phyloP scores from a whole-genome alignment of 2,329 filamentous ascomycete genomes.

The Thelonectria rubi region DNA sequence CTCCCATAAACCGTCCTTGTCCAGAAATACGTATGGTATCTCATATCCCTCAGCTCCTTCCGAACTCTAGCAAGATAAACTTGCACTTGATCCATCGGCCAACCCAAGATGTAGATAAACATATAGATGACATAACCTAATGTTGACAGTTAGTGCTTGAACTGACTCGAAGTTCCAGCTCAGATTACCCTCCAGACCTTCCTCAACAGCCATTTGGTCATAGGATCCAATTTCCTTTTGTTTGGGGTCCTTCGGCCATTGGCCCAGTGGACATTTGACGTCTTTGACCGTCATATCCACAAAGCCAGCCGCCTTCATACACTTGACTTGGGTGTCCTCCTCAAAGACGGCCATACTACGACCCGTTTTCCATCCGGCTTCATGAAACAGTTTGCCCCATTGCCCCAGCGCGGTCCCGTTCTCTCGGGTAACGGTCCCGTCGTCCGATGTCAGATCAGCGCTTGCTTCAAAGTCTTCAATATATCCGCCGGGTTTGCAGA shows the following conservation, averaged over 20 bases:
- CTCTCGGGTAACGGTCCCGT: constrained; percentile 19
- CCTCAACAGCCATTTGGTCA: constrained; percentile 18
- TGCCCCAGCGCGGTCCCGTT: constrained; percentile 16
- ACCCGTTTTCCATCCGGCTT: constrained; percentile 16
- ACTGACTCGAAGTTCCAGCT: not conserved
- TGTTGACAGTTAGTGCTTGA: not conserved
- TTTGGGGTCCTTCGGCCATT: constrained; percentile 22
- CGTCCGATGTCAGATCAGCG: constrained; percentile 20
- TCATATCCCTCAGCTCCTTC: constrained; percentile 19
- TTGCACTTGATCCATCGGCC: constrained; percentile 20
- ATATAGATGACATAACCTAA: constrained; percentile 22
- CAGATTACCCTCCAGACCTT: constrained; percentile 16
- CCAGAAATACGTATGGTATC: constrained; percentile 23
- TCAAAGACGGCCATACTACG: constrained; percentile 21
- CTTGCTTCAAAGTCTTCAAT: constrained; percentile 22
- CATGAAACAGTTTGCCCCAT: constrained; percentile 23
- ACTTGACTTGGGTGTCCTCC: constrained; percentile 17
- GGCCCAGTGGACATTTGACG: constrained; percentile 16
- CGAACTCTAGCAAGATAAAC: constrained; percentile 14
- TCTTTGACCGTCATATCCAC: constrained; percentile 21
- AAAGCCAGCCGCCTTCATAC: constrained; percentile 22
- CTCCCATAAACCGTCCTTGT: constrained; percentile 18
- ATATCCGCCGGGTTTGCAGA: constrained; percentile 23
- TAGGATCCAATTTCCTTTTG: constrained; percentile 22
- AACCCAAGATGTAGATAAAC: constrained; percentile 21